Conservation (phyloP, 768 basidiomycete species). For the Mycena galopus region DNA sequence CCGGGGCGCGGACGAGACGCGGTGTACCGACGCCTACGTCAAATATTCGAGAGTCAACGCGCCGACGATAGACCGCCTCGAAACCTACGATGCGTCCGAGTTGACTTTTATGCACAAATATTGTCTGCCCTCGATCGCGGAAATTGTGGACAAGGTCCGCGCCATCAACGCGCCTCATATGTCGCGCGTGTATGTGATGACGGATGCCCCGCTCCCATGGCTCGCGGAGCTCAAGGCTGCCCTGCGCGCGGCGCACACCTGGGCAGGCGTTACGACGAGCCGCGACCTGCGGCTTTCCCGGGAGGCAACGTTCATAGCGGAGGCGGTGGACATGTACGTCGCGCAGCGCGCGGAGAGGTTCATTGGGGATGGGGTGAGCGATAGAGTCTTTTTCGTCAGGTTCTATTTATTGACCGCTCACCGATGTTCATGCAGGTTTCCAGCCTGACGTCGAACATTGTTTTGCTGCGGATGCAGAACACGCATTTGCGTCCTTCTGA, state of each 20-base stretch:
- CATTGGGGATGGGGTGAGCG: slow-evolving; percentile 78
- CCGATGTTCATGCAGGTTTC: too few relatives aligned
- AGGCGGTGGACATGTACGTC: slow-evolving; percentile 78
- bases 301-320: slow-evolving; percentile 69
- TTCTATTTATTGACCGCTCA: too few relatives aligned
- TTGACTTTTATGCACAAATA: slow-evolving; percentile 48
- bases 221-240: slow-evolving; percentile 58
- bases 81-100: too few relatives aligned
- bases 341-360: slow-evolving; percentile 73
- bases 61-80: too few relatives aligned
- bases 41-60: too few relatives aligned
- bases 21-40: slow-evolving; percentile 59
- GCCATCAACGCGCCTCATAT: slow-evolving; percentile 41
- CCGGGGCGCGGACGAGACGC: slow-evolving; percentile 65
- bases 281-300: slow-evolving; percentile 64
- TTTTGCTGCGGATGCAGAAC: too few relatives aligned
- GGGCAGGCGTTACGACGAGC: slow-evolving; percentile 62
- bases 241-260: slow-evolving; percentile 49
- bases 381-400: too few relatives aligned
- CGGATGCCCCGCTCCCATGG: slow-evolving; percentile 69
- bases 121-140: slow-evolving; percentile 66
- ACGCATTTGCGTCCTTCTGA: too few relatives aligned
- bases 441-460: too few relatives aligned
- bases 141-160: slow-evolving; percentile 60
- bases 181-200: slow-evolving; percentile 71